phyloP scores from a whole-genome alignment of 192 early-diverging fungal species.

The Spizellomyces sp. region DNA sequence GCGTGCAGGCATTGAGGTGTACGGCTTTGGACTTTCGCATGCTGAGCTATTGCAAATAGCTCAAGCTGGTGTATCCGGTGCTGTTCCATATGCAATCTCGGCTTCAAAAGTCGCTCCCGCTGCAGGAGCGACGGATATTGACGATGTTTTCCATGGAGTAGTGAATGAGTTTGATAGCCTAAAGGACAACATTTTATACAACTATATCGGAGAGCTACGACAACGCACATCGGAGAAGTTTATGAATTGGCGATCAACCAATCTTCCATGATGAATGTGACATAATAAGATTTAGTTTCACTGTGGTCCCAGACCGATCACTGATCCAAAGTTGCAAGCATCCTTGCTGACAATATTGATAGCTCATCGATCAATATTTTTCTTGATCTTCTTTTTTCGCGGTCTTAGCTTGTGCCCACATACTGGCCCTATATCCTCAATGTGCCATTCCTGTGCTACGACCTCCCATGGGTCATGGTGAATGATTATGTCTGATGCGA shows the following conservation, averaged over 20 bases:
- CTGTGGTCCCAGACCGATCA: no score
- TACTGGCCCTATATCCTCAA: conserved; percentile 5
- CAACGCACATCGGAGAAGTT: conserved; percentile 60
- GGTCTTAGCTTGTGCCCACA: no score
- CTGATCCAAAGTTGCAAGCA: no score
- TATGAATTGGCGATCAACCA: conserved; percentile 49
- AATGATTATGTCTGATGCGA: conserved; percentile 15
- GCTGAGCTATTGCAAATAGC: conserved; percentile 52
- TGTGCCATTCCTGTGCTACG: conserved; percentile 15
- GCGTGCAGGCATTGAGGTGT: conserved; percentile 59
- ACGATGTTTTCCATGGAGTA: not conserved
- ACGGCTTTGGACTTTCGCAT: conserved; percentile 55
- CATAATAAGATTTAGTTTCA: no score
- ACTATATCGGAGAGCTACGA: conserved; percentile 57
- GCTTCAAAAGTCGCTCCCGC: not conserved
- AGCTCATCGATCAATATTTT: no score
- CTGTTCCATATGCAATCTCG: conserved; percentile 55
- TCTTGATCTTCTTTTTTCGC: no score
- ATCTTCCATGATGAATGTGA: not conserved
- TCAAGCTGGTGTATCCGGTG: conserved; percentile 44
- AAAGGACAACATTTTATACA: conserved; percentile 53
- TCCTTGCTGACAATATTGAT: no score
- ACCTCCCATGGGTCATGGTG: conserved; percentile 30
- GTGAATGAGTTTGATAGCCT: conserved; percentile 53
- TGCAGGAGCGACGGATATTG: not conserved